These are phyloP conservation scores for Phialocephala sp. DNA, from an alignment of 2,329 filamentous ascomycete species.

Conservation along the genomic window DNA sequence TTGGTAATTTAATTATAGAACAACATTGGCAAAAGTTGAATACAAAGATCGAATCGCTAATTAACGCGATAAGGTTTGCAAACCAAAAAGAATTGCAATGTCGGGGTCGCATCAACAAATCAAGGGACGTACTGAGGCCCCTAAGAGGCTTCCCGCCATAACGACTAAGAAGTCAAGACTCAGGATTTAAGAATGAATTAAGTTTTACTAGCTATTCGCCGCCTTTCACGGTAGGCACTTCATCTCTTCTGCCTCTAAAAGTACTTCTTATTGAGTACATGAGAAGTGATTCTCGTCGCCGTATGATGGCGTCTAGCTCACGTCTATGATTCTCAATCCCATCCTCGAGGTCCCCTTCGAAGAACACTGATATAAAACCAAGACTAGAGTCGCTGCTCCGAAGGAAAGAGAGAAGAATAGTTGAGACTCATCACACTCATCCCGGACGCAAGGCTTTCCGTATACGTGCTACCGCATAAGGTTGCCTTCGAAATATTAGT, in stretches of 20 bases:
- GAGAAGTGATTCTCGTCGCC: too few relatives aligned
- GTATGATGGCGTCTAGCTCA: slow-evolving; percentile 4
- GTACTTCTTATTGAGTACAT: too few relatives aligned
- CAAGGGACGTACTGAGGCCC: too few relatives aligned
- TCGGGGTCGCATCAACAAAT: too few relatives aligned
- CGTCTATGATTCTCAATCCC: slow-evolving; percentile 1
- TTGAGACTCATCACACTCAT: slow-evolving; percentile 3
- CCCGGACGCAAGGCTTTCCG: not conserved
- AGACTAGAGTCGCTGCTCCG: not conserved
- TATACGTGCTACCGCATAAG: not conserved
- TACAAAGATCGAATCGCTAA: not conserved
- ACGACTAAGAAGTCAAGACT: too few relatives aligned
- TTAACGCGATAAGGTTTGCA: not conserved
- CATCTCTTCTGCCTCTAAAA: too few relatives aligned
- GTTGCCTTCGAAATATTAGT: not conserved
- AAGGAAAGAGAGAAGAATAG: slow-evolving; percentile 7
- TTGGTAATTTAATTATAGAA: slow-evolving; percentile 1
- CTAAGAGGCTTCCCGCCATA: too few relatives aligned
- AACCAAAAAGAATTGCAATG: too few relatives aligned
- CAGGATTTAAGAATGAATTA: too few relatives aligned
- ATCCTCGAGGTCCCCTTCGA: not conserved
- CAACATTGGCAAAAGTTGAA: slow-evolving; percentile 6
- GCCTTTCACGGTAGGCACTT: too few relatives aligned
- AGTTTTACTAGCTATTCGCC: too few relatives aligned
- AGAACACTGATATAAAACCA: not conserved